These are phyloP conservation scores for Mortierella sp. DNA, from an alignment of 371 early-diverging fungal genomes.

Conservation along the genomic window DNA sequence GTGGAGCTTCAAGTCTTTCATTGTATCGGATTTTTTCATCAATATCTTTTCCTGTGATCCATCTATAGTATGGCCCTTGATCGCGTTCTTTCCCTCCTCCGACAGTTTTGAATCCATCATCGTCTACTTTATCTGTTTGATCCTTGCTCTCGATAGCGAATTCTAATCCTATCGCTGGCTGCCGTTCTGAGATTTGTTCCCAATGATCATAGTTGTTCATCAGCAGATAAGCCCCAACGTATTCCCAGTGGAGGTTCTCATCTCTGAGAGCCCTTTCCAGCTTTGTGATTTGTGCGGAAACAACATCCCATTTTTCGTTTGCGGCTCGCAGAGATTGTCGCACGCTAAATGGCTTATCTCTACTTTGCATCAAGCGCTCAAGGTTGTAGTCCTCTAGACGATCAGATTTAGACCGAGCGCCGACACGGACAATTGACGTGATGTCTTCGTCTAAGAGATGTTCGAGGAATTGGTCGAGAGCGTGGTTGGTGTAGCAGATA, in stretches of 20 bases:
- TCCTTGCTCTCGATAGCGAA: not conserved
- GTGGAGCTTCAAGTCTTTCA: not conserved
- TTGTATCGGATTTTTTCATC: not conserved
- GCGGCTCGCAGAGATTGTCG: conserved; percentile 16
- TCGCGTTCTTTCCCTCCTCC: not conserved
- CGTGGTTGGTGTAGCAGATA: conserved; percentile 69
- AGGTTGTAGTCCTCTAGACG: conserved; percentile 45
- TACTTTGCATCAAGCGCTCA: conserved; percentile 12
- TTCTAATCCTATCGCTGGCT: not conserved
- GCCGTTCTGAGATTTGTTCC: not conserved
- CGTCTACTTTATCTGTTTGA: not conserved
- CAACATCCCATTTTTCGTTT: not conserved
- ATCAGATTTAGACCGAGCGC: conserved; percentile 54
- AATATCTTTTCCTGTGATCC: conserved; percentile 11
- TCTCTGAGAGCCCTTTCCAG: conserved; percentile 17
- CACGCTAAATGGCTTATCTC: conserved; percentile 13
- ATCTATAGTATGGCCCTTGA: not conserved
- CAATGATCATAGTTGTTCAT: conserved; percentile 11
- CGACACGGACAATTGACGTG: conserved; percentile 59
- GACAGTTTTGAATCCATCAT: conserved; percentile 1
- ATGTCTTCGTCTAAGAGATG: conserved; percentile 51
- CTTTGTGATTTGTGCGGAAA: conserved; percentile 7
- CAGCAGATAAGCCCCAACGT: conserved; percentile 8
- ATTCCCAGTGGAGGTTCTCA: conserved; percentile 19
- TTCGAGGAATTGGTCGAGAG: conserved; percentile 67